Conservation (phyloP, 2,329 filamentous ascomycete genomes). For the Macroventuria anomochaeta region DNA sequence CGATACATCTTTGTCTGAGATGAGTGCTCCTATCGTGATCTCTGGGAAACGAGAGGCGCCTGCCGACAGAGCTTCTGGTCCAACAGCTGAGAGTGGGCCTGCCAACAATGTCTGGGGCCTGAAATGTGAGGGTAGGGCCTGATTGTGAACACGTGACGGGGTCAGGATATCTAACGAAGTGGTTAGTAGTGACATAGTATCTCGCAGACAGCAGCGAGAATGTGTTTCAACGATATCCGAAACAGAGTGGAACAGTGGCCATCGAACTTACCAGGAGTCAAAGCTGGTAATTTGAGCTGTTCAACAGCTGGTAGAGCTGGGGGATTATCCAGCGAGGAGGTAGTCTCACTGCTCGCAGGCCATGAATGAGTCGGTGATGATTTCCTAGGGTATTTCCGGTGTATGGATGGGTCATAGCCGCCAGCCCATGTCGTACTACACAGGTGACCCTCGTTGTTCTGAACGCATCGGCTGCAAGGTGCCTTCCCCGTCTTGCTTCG, state of each 20-base stretch:
- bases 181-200: not conserved
- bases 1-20: slow-evolving; percentile 33
- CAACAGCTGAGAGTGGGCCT: slow-evolving; percentile 15
- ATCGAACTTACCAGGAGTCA: slow-evolving; percentile 10
- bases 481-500: slow-evolving; percentile 27
- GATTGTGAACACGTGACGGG: not conserved
- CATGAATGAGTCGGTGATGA: slow-evolving; percentile 8
- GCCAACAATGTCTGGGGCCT: not conserved
- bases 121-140: slow-evolving; percentile 4
- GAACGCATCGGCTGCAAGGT: slow-evolving; percentile 36
- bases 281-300: slow-evolving; percentile 7
- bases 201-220: not conserved
- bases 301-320: slow-evolving; percentile 3
- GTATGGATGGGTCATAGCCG: slow-evolving; percentile 42
- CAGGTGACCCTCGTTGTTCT: slow-evolving; percentile 41
- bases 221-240: not conserved
- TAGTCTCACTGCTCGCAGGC: slow-evolving; percentile 17
- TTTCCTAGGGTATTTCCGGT: slow-evolving; percentile 37
- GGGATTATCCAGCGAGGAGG: slow-evolving; percentile 20
- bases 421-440: slow-evolving; percentile 44
- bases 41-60: slow-evolving; percentile 33
- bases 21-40: slow-evolving; percentile 34
- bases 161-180: slow-evolving; percentile 8
- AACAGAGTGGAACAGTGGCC: not conserved
- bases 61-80: slow-evolving; percentile 13